These are phyloP conservation scores for Berberis thunbergii DNA, from an alignment of 164 flowering plant genomes.

Conservation along the genomic window DNA sequence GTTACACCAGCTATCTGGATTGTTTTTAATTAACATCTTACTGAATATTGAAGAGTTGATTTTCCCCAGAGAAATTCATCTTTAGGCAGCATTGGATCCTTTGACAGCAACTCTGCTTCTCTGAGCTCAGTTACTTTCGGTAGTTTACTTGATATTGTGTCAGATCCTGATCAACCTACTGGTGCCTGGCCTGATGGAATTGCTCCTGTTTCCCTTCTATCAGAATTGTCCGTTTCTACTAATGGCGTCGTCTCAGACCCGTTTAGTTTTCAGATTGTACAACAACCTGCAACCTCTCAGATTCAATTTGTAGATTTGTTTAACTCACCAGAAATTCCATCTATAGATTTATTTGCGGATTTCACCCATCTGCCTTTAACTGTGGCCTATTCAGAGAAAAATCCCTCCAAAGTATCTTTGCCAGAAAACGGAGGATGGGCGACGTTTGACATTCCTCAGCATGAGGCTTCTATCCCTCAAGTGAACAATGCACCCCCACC, in stretches of 20 bases:
- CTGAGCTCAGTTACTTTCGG: conserved; percentile 36
- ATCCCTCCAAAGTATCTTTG: conserved; percentile 19
- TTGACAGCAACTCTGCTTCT: conserved; percentile 56
- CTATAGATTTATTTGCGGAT: conserved; percentile 38
- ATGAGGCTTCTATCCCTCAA: conserved; percentile 15
- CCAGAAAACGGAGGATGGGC: conserved; percentile 88
- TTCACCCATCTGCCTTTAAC: conserved; percentile 21
- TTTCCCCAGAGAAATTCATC: conserved; percentile 62
- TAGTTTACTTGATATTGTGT: conserved; percentile 24
- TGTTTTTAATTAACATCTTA: neutral
- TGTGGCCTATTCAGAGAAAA: conserved; percentile 18
- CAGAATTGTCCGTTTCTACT: conserved; percentile 25
- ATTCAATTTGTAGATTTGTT: conserved; percentile 35
- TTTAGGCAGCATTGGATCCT: conserved; percentile 52
- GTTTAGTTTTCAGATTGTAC: conserved; percentile 9
- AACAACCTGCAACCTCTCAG: conserved; percentile 12
- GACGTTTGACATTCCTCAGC: conserved; percentile 69
- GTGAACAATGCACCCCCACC: conserved; percentile 14
- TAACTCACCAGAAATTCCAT: conserved; percentile 22
- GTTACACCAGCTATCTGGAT: neutral
- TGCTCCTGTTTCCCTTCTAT: conserved; percentile 18
- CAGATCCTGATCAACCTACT: conserved; percentile 36
- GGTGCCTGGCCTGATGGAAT: conserved; percentile 18
- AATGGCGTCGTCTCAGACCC: conserved; percentile 30
- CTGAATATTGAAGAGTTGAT: neutral